Evolutionary conservation across 179 eudicot species (phyloP).

Genomic region (Monotropa hypopitys): DNA sequence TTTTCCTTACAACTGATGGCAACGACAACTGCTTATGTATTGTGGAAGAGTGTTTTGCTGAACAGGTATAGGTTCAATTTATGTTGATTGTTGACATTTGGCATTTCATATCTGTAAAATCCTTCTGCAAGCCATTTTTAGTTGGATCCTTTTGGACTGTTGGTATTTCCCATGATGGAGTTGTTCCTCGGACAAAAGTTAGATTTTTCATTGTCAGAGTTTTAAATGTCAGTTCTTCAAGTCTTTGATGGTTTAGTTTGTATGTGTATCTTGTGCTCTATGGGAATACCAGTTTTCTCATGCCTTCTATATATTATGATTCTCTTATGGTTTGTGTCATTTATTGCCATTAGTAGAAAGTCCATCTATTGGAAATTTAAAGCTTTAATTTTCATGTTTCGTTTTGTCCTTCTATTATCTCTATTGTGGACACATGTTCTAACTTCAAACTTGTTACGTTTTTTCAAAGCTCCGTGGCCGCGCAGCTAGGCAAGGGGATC

Average conservation of each 20-base stretch:
- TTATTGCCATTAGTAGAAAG: not conserved
- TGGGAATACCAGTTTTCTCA: not conserved
- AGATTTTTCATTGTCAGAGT: not conserved
- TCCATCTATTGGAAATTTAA: not conserved
- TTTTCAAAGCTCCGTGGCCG: conserved; percentile 86
- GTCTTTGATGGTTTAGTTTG: not conserved
- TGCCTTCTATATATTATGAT: not conserved
- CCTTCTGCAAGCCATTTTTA: not conserved
- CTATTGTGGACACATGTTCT: conserved; percentile 2
- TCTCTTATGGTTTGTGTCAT: not conserved
- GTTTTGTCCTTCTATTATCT: not conserved
- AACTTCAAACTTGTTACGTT: conserved; percentile 5
- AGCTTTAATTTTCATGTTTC: not conserved
- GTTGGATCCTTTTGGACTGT: no score
- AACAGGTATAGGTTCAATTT: not conserved
- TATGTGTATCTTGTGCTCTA: not conserved
- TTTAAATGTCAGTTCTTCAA: not conserved
- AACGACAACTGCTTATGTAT: not conserved
- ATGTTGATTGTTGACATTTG: not conserved
- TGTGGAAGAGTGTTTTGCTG: not conserved
- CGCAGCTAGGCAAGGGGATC: conserved; percentile 99
- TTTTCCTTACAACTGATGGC: not conserved
- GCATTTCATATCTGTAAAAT: not conserved
- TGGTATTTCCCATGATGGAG: not conserved
- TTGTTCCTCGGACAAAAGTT: not conserved